Percentiles rank a stretch among this genome's conserved stretches.
Evolutionary conservation across 2,329 filamentous ascomycete species (phyloP).

Genomic region (Pseudomassariella vexata): DNA sequence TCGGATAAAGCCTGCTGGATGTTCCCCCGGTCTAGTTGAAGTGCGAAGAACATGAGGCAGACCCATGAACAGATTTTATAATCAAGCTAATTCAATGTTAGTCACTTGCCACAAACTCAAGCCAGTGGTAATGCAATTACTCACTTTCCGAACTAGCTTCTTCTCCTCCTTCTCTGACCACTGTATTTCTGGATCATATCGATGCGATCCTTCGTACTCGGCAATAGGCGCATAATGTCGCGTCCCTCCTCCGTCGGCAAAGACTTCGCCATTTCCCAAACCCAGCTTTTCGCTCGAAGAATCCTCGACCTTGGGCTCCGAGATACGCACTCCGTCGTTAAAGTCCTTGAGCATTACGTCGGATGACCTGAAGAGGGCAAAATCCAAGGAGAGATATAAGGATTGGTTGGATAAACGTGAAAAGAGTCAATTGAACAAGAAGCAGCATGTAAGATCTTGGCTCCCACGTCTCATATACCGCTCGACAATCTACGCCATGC

Average conservation of each 20-base stretch:
- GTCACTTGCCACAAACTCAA: too few species aligned
- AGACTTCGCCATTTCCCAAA: slow-evolving; percentile 1
- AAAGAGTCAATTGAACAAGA: too few species aligned
- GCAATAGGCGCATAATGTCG: slow-evolving; percentile 6
- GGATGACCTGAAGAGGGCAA: background rate
- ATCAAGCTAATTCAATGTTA: slow-evolving; percentile 37
- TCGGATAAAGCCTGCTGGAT: slow-evolving; percentile 30
- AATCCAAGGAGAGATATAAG: background rate
- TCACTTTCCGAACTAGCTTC: slow-evolving; percentile 7
- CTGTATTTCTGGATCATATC: slow-evolving; percentile 6
- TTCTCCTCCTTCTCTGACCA: slow-evolving; percentile 9
- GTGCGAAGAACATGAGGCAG: slow-evolving; percentile 47
- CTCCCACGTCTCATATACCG: too few species aligned
- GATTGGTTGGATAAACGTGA: background rate
- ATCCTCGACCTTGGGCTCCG: background rate
- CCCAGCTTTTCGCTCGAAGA: slow-evolving; percentile 1
- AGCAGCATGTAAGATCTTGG: too few species aligned
- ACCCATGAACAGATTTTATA: slow-evolving; percentile 43
- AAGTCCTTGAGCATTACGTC: background rate
- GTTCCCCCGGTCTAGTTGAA: slow-evolving; percentile 44
- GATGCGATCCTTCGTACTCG: slow-evolving; percentile 9
- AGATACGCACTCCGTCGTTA: background rate
- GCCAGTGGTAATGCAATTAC: too few species aligned
- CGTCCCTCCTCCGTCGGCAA: slow-evolving; percentile 5
- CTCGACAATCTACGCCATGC: too few species aligned